Base-by-base conservation (phyloP, 2,329 filamentous ascomycete genomes). In the Cytospora paraplurivora region DNA sequence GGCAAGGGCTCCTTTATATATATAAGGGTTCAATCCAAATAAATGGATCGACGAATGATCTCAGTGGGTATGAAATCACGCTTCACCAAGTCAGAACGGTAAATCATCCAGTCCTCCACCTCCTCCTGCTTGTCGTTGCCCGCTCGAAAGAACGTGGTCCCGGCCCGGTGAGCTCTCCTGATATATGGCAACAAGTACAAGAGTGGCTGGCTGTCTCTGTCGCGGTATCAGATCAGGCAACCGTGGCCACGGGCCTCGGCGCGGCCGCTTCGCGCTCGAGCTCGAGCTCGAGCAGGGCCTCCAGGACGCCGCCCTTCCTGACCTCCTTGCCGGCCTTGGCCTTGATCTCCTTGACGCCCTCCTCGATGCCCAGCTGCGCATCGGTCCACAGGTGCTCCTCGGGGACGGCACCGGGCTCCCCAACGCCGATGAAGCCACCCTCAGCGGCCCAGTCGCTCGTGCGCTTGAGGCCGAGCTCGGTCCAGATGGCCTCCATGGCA, bases 381-480 rank as follows among this genome's bases (percentile, higher is more conserved):
- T 97, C 88, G 1, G 91, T 95, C 95, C 95, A 99, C 49, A 99
- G 88, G n/a, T 93, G 89, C 73, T 85, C 78, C 69, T 83, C 82
- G 49, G 85, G 83, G 2, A 78, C 79, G 62, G 82, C 83, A 56
- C 82, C 83, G 63, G 88, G 79, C 68, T 92, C 89, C 27, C 95
- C 95, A 10, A 99, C 95, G 59, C 94, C 95, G 64, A 98, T 91
- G 78, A 98, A 97, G 8, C 95, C 95, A 54, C 95, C 95, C 73
- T 95, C 85, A 15, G 88, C 86, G 35, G 91, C 90, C 95, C 95
- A 99, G 72, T 96, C 90, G 64, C 89, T 92, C 34, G 94, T 96
- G 71, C 94, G 90, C 83, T 96, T 97, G 78, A 97, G 93, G 66
- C 87, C 88, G 2, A 99, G 86, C 72, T 94, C 87, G 55, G 82